phyloP scores from a whole-genome alignment of 306 rosid species.

The Spatholobus suberectus region DNA sequence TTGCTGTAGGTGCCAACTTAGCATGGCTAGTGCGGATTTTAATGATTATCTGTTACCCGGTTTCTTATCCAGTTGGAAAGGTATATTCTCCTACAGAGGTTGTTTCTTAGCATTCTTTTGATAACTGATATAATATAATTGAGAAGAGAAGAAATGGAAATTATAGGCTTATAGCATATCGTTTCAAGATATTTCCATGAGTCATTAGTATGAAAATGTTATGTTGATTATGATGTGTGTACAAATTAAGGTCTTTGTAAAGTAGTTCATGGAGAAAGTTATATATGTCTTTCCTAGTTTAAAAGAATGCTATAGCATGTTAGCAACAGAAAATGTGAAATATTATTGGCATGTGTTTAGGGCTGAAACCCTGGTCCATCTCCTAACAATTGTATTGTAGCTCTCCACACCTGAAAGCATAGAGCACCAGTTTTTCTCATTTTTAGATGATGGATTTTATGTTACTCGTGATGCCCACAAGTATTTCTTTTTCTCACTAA shows the following conservation, averaged over 20 bases:
- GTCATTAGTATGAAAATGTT: background rate
- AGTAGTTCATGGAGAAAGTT: conserved; percentile 18
- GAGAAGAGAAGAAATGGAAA: conserved; percentile 13
- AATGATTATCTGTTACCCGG: conserved; percentile 88
- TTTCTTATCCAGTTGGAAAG: conserved; percentile 94
- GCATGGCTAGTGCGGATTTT: conserved; percentile 79
- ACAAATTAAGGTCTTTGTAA: background rate
- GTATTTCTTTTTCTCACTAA: conserved; percentile 29
- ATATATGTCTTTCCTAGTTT: background rate
- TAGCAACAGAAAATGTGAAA: background rate
- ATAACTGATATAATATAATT: conserved; percentile 26
- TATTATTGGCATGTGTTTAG: conserved; percentile 23
- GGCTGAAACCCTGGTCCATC: conserved; percentile 15
- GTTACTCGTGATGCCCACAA: background rate
- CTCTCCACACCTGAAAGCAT: conserved; percentile 12
- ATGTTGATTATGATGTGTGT: background rate
- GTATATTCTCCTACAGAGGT: conserved; percentile 45
- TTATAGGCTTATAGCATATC: background rate
- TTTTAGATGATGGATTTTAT: conserved; percentile 8
- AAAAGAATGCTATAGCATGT: background rate
- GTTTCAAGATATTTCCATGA: conserved; percentile 10
- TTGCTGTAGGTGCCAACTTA: conserved; percentile 93
- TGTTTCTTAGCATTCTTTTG: conserved; percentile 20
- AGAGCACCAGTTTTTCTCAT: conserved; percentile 13
- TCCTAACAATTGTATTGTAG: background rate